Percentiles rank a stretch among this genome's conserved stretches.
Evolutionary conservation across 495 filamentous ascomycete species (phyloP).

Genomic region (Aspergillus baeticus): DNA sequence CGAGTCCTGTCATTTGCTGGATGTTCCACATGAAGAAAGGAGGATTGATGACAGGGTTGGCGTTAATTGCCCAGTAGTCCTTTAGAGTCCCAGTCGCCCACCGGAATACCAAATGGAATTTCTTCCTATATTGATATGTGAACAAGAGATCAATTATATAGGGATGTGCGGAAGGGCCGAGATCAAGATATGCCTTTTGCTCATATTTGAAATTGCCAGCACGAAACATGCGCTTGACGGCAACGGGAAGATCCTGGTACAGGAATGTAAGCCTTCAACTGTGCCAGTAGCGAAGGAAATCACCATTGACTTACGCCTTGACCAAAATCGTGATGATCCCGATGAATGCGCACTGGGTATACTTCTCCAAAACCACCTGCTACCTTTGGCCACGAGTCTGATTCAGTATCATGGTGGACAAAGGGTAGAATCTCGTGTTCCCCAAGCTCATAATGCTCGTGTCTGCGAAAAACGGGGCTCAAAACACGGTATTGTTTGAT

Average conservation of each 20-base stretch:
- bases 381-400: not conserved
- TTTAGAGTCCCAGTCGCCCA: slow-evolving; percentile 24
- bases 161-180: not conserved
- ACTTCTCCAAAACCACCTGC: slow-evolving; percentile 4
- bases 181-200: not conserved
- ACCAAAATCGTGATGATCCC: slow-evolving; percentile 7
- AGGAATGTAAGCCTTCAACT: not conserved
- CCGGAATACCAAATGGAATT: slow-evolving; percentile 26
- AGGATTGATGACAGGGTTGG: not conserved
- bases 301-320: not conserved
- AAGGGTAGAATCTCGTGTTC: slow-evolving; percentile 1
- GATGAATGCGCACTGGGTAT: slow-evolving; percentile 4
- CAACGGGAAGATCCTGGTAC: slow-evolving; percentile 1
- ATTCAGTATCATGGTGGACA: not conserved
- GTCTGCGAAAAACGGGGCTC: not conserved
- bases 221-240: slow-evolving; percentile 7
- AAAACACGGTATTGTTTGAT: slow-evolving; percentile 9
- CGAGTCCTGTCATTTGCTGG: slow-evolving; percentile 20
- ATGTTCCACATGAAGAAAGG: slow-evolving; percentile 17
- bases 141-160: slow-evolving; percentile 10
- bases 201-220: not conserved
- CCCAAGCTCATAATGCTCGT: slow-evolving; percentile 2
- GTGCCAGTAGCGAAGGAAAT: not conserved
- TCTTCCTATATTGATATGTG: not conserved
- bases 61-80: slow-evolving; percentile 15